Evolutionary conservation across 805 yeast genomes (phyloP), one percentile per base, ranked within the genome.

Genomic region (Wickerhamiella azyma): DNA sequence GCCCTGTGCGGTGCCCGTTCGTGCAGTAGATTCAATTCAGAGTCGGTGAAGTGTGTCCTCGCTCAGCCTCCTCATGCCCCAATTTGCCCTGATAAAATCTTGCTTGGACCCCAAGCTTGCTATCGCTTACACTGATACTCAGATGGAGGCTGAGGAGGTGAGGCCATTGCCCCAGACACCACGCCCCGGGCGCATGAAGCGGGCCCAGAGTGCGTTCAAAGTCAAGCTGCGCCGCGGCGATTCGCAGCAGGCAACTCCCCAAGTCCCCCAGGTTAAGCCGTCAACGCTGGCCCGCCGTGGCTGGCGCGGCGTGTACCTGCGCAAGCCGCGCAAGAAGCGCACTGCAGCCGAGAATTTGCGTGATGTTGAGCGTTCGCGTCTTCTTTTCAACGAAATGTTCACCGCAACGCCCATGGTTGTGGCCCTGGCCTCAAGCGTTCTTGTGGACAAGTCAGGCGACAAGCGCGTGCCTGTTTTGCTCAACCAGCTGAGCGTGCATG

Each of bases 391-490:
- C 28, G 71, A 82, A 24, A 64, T 84, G 48, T 54, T 74, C 6
- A 66, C 81, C 4, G 94, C 83, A 9, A 69, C 79, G 10, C 88
- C 95, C 0, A 79, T 85, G 49, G 50, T 53, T 0, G 66, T 84
- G 48, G 68, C 85, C 48, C 68, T 85, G 5, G 85, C 92, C 4
- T 76, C 94, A 1, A 72, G 79, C 33, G 75, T 92, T 50, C 68
- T 79, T 39, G 73, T 76, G 45, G 96, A 86, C 59, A 94, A 85
- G 13, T 53, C 52, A 16, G 55, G 52, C 37, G 56, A 56, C 38
- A 74, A 79, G 47, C 74, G 95, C 50, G 92, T 94, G 0, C 96
- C 98, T 1, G 68, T 89, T 29, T 61, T 92, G 36, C 63, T 86
- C 35, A 79, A 83, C 14, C 74, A 86, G 61, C 57, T 92, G 19